Conservation (phyloP, 495 filamentous ascomycete species). For the Cairneyella variabilis region DNA sequence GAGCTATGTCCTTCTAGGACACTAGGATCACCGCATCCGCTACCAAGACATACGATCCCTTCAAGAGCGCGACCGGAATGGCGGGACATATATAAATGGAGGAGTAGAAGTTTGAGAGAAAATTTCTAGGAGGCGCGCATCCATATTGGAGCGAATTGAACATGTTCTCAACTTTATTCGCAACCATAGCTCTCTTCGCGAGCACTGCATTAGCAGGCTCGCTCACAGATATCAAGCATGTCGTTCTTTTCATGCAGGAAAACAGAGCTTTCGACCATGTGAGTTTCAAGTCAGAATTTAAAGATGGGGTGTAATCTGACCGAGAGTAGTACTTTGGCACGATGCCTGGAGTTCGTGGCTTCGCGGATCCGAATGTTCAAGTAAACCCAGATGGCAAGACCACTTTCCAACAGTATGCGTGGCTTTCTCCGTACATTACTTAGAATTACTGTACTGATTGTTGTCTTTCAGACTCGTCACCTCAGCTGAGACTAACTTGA, state of each 20-base stretch:
- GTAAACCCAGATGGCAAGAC: slow-evolving; percentile 22
- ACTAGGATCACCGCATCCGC: too few species aligned
- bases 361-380: slow-evolving; percentile 32
- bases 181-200: background rate
- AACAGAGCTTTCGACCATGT: slow-evolving; percentile 25
- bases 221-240: slow-evolving; percentile 30
- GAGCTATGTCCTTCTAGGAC: too few species aligned
- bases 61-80: too few species aligned
- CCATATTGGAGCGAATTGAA: background rate
- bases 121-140: too few species aligned
- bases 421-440: background rate
- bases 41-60: too few species aligned
- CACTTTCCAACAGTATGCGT: slow-evolving; percentile 28
- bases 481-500: slow-evolving; percentile 8
- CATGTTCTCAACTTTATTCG: background rate
- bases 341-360: slow-evolving; percentile 31
- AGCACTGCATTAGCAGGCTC: slow-evolving; percentile 19
- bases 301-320: background rate
- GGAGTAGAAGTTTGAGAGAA: too few species aligned
- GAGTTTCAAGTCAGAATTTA: background rate
- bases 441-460: too few species aligned
- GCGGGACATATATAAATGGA: too few species aligned
- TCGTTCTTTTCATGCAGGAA: slow-evolving; percentile 33
- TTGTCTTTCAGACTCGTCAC: background rate
- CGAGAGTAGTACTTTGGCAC: slow-evolving; percentile 25